A percentile compares a stretch with the other conserved stretches of the same genome.
Evolutionary conservation across 2,329 filamentous ascomycete genomes (phyloP).

Genomic region (Gnomoniopsis smithogilvyi): DNA sequence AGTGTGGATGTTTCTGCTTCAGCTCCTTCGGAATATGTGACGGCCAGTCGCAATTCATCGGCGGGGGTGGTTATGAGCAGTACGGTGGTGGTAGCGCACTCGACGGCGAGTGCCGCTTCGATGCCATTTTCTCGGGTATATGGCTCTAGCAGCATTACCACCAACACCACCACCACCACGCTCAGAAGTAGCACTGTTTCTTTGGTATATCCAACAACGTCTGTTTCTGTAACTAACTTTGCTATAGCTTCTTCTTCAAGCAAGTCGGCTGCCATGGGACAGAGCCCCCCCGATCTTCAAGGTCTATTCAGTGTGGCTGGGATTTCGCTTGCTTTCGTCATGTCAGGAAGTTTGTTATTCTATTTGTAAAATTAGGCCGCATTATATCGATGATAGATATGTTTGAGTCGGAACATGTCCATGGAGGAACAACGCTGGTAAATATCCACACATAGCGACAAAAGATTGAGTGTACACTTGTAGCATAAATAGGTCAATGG

Average conservation of each 20-base stretch:
- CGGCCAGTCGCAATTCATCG: neutral
- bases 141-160: neutral
- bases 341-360: constrained; percentile 10
- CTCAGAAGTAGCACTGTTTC: neutral
- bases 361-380: constrained; percentile 1
- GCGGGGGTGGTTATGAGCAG: neutral
- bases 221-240: constrained; percentile 1
- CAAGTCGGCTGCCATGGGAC: constrained; percentile 3
- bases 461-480: neutral
- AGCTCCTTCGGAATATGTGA: neutral
- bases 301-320: constrained; percentile 1
- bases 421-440: neutral
- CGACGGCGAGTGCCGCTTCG: neutral
- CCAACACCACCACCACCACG: neutral
- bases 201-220: neutral
- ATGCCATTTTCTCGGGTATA: neutral
- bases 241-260: constrained; percentile 10
- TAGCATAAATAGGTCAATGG: neutral
- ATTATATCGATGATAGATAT: neutral
- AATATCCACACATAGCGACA: neutral
- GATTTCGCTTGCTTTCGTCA: constrained; percentile 4
- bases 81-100: neutral
- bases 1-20: neutral
- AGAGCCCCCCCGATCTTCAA: neutral
- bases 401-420: too few relatives aligned